Conservation (phyloP, 129 eudicot species). For the Artemisia tridentata region DNA sequence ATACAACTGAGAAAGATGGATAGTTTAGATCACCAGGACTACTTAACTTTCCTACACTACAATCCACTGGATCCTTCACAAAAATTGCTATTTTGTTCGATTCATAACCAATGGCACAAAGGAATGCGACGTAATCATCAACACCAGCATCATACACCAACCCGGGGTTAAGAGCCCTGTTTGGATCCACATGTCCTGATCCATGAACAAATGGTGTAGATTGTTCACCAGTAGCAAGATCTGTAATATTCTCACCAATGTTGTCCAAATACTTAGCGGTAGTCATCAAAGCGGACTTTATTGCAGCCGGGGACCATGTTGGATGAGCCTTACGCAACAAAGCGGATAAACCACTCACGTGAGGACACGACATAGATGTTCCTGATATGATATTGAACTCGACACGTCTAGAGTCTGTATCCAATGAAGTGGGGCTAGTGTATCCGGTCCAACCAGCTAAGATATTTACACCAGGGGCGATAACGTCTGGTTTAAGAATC, state of each 20-base stretch:
- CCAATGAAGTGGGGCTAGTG: slow-evolving; percentile 74
- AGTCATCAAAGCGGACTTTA: slow-evolving; percentile 93
- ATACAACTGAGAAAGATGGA: slow-evolving; percentile 80
- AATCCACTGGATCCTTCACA: slow-evolving; percentile 59
- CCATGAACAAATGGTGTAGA: slow-evolving; percentile 91
- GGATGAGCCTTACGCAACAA: slow-evolving; percentile 74
- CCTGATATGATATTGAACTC: slow-evolving; percentile 88
- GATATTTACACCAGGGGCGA: slow-evolving; percentile 90
- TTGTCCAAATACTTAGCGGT: slow-evolving; percentile 74
- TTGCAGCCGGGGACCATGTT: slow-evolving; percentile 75
- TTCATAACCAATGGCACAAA: slow-evolving; percentile 83
- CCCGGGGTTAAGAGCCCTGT: slow-evolving; percentile 78
- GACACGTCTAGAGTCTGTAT: slow-evolving; percentile 65
- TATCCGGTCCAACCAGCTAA: slow-evolving; percentile 92
- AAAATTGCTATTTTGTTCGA: slow-evolving; percentile 56
- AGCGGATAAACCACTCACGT: slow-evolving; percentile 90
- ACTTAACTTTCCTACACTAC: slow-evolving; percentile 37
- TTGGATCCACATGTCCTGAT: slow-evolving; percentile 95
- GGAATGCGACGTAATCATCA: slow-evolving; percentile 60
- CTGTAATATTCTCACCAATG: slow-evolving; percentile 56
- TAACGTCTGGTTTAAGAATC: slow-evolving; percentile 91
- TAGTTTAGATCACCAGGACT: slow-evolving; percentile 80
- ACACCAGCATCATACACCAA: slow-evolving; percentile 65
- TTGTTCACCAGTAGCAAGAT: slow-evolving; percentile 76
- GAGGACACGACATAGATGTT: slow-evolving; percentile 98